phyloP scores from a whole-genome alignment of 2,329 filamentous ascomycete species.

The Juglanconis oblonga region DNA sequence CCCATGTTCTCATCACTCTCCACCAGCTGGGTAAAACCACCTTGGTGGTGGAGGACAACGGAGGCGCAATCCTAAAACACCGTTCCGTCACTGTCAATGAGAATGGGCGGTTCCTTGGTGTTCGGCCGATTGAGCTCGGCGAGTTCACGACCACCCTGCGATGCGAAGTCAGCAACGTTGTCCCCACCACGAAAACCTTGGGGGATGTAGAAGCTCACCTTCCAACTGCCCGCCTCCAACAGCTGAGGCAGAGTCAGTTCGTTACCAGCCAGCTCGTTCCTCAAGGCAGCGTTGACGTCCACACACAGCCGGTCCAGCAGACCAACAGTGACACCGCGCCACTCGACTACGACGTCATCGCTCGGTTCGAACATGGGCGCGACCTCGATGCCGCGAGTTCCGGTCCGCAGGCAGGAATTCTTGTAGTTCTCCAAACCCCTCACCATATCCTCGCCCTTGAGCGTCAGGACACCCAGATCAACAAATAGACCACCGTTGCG shows the following conservation, averaged over 20 bases:
- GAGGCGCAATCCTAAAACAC: conserved; percentile 65
- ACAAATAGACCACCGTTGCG: conserved; percentile 69
- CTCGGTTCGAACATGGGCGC: conserved; percentile 57
- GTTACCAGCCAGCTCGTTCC: conserved; percentile 60
- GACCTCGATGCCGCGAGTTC: conserved; percentile 57
- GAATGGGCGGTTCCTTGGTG: conserved; percentile 92
- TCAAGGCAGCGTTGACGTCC: conserved; percentile 61
- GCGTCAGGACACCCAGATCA: conserved; percentile 50
- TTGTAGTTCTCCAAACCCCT: conserved; percentile 46
- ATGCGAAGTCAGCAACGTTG: not conserved
- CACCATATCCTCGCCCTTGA: conserved; percentile 44
- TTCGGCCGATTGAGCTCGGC: conserved; percentile 94
- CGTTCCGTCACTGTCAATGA: conserved; percentile 94
- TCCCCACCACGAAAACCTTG: not conserved
- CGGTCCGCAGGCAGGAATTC: conserved; percentile 68
- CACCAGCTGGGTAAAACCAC: not conserved
- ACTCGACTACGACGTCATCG: conserved; percentile 63
- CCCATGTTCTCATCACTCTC: not conserved
- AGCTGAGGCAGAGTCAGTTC: conserved; percentile 82
- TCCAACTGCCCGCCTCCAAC: conserved; percentile 95
- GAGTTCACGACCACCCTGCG: conserved; percentile 84
- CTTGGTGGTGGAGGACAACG: not conserved
- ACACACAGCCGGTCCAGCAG: conserved; percentile 53
- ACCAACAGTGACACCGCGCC: conserved; percentile 62
- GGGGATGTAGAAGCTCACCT: conserved; percentile 56